Percentiles rank a stretch among this genome's conserved stretches.
These are phyloP conservation scores for Lactifluus piperatus DNA, from an alignment of 768 basidiomycete genomes.

Conservation along the genomic window DNA sequence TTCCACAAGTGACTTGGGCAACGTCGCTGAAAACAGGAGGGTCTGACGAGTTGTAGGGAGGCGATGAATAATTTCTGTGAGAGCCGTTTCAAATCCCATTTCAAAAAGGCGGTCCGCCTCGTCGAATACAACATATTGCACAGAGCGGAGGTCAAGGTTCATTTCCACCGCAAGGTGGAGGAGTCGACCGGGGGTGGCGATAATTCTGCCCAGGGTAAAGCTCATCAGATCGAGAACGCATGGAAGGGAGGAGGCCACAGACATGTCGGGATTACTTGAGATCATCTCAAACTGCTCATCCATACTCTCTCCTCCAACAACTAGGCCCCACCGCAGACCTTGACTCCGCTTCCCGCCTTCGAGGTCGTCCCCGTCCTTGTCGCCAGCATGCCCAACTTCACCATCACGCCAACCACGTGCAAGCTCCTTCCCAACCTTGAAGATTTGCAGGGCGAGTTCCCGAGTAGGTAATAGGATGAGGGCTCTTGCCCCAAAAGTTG, in stretches of 20 bases:
- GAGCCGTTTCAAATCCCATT: conserved; percentile 90
- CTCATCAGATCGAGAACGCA: conserved; percentile 4
- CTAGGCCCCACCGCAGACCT: conserved; percentile 78
- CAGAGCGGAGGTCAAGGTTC: conserved; percentile 80
- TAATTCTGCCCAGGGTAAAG: conserved; percentile 49
- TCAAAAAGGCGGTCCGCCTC: conserved; percentile 98
- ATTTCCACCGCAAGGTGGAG: conserved; percentile 97
- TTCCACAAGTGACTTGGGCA: conserved; percentile 92
- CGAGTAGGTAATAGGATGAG: conserved; percentile 87
- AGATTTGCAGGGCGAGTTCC: conserved; percentile 87
- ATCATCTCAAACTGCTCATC: conserved; percentile 97
- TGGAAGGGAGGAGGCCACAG: conserved; percentile 29
- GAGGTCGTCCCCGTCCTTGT: conserved; percentile 40
- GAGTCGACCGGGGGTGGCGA: conserved; percentile 95
- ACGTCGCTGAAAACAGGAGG: conserved; percentile 90
- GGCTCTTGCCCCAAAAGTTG: conserved; percentile 75
- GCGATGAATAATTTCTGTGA: conserved; percentile 86
- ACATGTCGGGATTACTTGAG: conserved; percentile 92
- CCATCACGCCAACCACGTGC: conserved; percentile 66
- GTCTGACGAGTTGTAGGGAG: conserved; percentile 85
- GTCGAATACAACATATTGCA: conserved; percentile 91
- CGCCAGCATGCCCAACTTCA: conserved; percentile 64
- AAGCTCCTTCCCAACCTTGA: conserved; percentile 94
- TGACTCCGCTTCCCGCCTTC: conserved; percentile 51
- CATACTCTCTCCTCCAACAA: conserved; percentile 92